Evolutionary conservation across 768 basidiomycete species (phyloP), one percentile per base, ranked within the genome.

Genomic region (Mycena latifolia): DNA sequence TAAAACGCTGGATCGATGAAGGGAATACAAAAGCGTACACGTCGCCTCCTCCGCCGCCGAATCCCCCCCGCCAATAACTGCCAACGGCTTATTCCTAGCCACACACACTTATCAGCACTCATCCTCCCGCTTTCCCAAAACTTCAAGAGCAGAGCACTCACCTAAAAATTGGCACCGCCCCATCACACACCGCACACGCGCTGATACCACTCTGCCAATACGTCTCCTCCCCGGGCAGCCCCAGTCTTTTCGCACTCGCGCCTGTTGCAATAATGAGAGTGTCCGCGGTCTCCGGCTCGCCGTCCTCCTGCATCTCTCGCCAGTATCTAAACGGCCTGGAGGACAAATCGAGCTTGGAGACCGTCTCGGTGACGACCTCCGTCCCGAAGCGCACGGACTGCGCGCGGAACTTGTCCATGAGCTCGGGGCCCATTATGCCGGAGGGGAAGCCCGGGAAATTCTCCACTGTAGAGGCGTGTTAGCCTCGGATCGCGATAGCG

Each of bases 181-280:
- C 98, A 22, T 43, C 41, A 11, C 41, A 43, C n/a, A 43, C 41
- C 2, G 98, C 98, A 77, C 98, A 99, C 17, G 98, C 98, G 65
- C 92, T 94, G 77, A 99, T 99, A 57, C 98, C 98, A 68, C 92
- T 94, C 78, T 99, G 96, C 98, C 98, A 99, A 77, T 99, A 99
- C 0, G 85, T 92, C 27, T 94, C 88, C 79, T 99, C 98, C 29
- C 98, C 98, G 56, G 90, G 92, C 48, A 99, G 84, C 46, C 90
- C 89, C 62, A 99, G 81, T 43, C 98, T 88, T 79, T 96, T 97
- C 27, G 98, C 98, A 63, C 93, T 95, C 25, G 98, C 98, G 67
- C 98, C 98, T 6, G 98, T 99, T 11, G 98, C 98, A 62, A 99
- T 89, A 75, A 99, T 98, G 69, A 99, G 81, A 2, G 95, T 82